Conservation (phyloP, 495 filamentous ascomycete species). For the Pyrenula massariospora region DNA sequence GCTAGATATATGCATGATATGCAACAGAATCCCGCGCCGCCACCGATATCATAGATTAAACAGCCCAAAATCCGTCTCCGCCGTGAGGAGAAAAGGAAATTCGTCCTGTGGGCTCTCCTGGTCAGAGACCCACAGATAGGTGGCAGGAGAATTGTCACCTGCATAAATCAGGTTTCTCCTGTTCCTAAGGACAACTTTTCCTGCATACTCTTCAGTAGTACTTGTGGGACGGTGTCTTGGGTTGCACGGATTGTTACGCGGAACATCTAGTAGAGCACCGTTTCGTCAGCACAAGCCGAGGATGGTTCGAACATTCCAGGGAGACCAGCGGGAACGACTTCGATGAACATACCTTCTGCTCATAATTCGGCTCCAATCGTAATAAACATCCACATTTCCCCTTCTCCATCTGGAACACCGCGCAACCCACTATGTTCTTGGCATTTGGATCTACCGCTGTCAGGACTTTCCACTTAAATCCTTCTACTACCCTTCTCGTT, state of each 20-base stretch:
- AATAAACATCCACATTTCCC: slow-evolving; percentile 93
- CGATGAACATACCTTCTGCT: slow-evolving; percentile 64
- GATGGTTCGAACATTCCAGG: slow-evolving; percentile 1
- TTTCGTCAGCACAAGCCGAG: slow-evolving; percentile 1
- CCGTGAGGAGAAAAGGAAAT: no score
- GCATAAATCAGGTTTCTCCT: no score
- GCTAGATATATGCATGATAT: no score
- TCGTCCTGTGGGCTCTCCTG: no score
- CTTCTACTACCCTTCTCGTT: slow-evolving; percentile 55
- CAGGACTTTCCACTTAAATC: slow-evolving; percentile 81
- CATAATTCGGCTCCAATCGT: slow-evolving; percentile 88
- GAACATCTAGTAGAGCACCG: slow-evolving; percentile 57
- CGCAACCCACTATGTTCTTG: slow-evolving; percentile 89
- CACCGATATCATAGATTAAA: no score
- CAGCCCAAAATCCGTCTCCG: no score
- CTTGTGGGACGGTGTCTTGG: slow-evolving; percentile 72
- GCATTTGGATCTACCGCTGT: slow-evolving; percentile 77
- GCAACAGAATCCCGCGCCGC: no score
- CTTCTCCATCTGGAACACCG: slow-evolving; percentile 70
- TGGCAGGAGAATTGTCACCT: no score
- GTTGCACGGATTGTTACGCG: slow-evolving; percentile 91
- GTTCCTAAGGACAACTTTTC: no score
- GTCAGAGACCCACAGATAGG: no score
- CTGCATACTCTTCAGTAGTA: slow-evolving; percentile 77
- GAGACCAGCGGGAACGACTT: no score